Base-by-base conservation (phyloP, 768 basidiomycete species). In the Royoungia palumana region DNA sequence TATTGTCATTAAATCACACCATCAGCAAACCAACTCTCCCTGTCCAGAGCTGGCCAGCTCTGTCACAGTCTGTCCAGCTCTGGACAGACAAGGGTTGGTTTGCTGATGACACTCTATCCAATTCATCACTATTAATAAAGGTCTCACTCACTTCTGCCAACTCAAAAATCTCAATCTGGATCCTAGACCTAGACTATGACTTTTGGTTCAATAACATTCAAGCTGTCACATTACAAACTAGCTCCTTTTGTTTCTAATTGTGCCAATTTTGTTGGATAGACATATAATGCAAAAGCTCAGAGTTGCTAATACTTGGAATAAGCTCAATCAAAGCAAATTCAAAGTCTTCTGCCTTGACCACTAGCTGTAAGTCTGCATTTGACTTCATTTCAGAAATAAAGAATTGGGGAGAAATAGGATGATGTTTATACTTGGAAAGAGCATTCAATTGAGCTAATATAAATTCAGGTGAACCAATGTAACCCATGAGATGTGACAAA, bases 321-420 rank as follows among this genome's bases (percentile, higher is more conserved):
- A 94, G 74, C 49, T 81, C 81, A 4, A 67, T 55, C 20, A 97
- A 70, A 3, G 95, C 94, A 12, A 65, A 65, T 25, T 80, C 72
- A 66, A 98, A 98, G 68, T 98, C 95, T 21, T 71, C 72, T 52
- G 73, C 72, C 0, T 76, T 76, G 0, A 98, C 91, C n/a, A 83
- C 70, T 13, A 97, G 85, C 12, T 80, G 76, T 12, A 85, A 77
- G 49, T 95, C 93, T 20, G 73, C 74, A 0, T 77, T 66, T 6
- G 72, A 71, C 0, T 91, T 92, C 55, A 96, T 73, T 62, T 94
- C 92, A 11, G 86, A 78, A 8, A 97, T 79, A 58, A 90, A 97
- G 59, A 93, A 95, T 61, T 95, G 93, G 0, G 93, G 77, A 2
- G 92, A 94, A 25, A 97, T 70, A 0, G 86, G 83, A 56, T 87